These are phyloP conservation scores for Liriodendron chinense DNA, from an alignment of 164 flowering plant genomes.

Conservation along the genomic window DNA sequence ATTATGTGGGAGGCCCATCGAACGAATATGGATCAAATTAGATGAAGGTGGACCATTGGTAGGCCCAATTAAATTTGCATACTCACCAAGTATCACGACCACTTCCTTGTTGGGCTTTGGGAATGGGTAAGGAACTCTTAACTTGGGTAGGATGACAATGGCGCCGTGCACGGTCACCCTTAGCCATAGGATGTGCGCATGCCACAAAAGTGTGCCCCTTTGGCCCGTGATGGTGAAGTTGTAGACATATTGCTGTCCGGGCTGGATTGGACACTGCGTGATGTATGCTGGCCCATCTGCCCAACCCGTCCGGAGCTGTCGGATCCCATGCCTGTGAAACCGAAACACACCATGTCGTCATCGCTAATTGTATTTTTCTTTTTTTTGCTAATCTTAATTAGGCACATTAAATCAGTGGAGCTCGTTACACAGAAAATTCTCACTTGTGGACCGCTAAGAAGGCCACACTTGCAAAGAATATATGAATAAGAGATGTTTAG, in stretches of 20 bases:
- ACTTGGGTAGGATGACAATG: slow-evolving; percentile 73
- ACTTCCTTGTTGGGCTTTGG: slow-evolving; percentile 66
- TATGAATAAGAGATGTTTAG: too few relatives aligned
- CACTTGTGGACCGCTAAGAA: too few relatives aligned
- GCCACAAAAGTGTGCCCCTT: slow-evolving; percentile 78
- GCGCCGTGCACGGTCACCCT: slow-evolving; percentile 75
- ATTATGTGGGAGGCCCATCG: too few relatives aligned
- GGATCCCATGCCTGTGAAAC: slow-evolving; percentile 63
- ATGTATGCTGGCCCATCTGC: slow-evolving; percentile 84
- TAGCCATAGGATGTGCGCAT: slow-evolving; percentile 80
- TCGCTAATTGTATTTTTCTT: too few relatives aligned
- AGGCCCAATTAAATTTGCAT: neutral
- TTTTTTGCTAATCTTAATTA: neutral
- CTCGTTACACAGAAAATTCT: neutral
- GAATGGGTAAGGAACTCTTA: slow-evolving; percentile 47
- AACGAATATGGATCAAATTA: too few relatives aligned
- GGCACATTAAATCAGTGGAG: neutral
- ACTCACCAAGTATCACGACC: slow-evolving; percentile 51
- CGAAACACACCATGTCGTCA: neutral
- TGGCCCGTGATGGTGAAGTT: slow-evolving; percentile 81
- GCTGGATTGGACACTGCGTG: slow-evolving; percentile 80
- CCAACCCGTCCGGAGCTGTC: slow-evolving; percentile 84
- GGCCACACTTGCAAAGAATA: too few relatives aligned
- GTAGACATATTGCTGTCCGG: slow-evolving; percentile 60
- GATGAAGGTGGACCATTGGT: too few relatives aligned